phyloP scores from a whole-genome alignment of 495 filamentous ascomycete genomes.

The Neurospora tetraspora region DNA sequence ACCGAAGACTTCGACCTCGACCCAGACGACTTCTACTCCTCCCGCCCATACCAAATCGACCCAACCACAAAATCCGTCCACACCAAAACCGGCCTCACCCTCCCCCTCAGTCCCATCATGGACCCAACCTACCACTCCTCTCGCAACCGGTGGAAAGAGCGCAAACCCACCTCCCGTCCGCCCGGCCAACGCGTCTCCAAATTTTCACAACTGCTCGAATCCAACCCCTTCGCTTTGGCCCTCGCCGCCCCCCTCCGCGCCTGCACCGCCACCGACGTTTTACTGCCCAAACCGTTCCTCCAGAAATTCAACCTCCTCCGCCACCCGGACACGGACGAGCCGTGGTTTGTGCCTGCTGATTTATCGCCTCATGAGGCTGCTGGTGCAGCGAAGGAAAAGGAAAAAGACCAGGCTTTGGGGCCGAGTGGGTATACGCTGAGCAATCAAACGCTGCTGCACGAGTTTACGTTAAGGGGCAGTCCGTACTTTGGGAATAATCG shows the following conservation, averaged over 20 bases:
- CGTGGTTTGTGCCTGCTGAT: slow-evolving; percentile 48
- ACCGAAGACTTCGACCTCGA: neutral
- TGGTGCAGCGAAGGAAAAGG: neutral
- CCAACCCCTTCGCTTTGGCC: slow-evolving; percentile 31
- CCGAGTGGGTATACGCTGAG: slow-evolving; percentile 6
- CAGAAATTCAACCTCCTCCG: slow-evolving; percentile 48
- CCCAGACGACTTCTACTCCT: neutral
- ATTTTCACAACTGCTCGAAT: neutral
- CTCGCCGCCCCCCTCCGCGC: slow-evolving; percentile 56
- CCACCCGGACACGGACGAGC: slow-evolving; percentile 43
- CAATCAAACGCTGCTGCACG: slow-evolving; percentile 6
- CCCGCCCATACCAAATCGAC: neutral
- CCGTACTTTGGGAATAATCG: neutral
- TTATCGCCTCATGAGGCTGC: neutral
- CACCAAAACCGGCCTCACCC: neutral
- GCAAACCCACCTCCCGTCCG: neutral
- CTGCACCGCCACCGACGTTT: slow-evolving; percentile 45
- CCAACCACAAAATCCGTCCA: neutral
- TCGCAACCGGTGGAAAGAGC: neutral
- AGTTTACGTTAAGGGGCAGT: neutral
- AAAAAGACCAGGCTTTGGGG: neutral
- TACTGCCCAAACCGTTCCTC: slow-evolving; percentile 55
- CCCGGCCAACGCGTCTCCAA: neutral
- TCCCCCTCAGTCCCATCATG: neutral
- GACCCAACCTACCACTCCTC: neutral